Percentiles rank a stretch among this genome's conserved stretches.
Conservation (phyloP, 768 basidiomycete species). For the Nevesoporus exiguus region DNA sequence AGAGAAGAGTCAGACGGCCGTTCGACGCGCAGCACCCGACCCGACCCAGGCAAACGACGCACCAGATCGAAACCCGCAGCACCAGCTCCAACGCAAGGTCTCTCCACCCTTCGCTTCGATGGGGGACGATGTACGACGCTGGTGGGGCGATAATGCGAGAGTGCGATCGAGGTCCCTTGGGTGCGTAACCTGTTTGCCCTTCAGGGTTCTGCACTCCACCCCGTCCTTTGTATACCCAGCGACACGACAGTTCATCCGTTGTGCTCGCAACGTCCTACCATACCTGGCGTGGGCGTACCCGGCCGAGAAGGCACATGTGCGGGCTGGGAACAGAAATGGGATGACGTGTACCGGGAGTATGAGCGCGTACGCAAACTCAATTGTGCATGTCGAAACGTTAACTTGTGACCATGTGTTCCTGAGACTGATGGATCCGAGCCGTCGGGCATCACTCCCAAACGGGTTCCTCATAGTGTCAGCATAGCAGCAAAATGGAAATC, state of each 20-base stretch:
- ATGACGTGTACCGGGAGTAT: background rate
- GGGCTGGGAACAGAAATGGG: constrained; percentile 11
- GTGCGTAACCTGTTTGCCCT: background rate
- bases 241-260: constrained; percentile 2
- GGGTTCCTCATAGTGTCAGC: background rate
- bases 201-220: background rate
- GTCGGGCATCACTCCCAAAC: background rate
- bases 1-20: background rate
- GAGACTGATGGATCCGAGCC: constrained; percentile 14
- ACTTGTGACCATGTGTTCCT: background rate
- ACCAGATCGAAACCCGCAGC: background rate
- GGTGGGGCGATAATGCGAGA: background rate
- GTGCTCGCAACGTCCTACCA: constrained; percentile 7
- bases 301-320: background rate
- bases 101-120: background rate
- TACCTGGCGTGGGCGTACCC: constrained; percentile 3
- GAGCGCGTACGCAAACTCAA: constrained; percentile 11
- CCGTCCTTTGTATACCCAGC: background rate
- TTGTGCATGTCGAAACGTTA: constrained; percentile 10
- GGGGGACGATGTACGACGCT: background rate
- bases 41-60: background rate
- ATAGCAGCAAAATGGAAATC: background rate
- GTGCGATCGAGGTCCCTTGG: background rate
- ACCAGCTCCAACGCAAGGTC: background rate
- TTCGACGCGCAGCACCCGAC: background rate